Evolutionary conservation across 495 filamentous ascomycete genomes (phyloP), one percentile per base, ranked within the genome.

Genomic region (Aspergillus asperescens): DNA sequence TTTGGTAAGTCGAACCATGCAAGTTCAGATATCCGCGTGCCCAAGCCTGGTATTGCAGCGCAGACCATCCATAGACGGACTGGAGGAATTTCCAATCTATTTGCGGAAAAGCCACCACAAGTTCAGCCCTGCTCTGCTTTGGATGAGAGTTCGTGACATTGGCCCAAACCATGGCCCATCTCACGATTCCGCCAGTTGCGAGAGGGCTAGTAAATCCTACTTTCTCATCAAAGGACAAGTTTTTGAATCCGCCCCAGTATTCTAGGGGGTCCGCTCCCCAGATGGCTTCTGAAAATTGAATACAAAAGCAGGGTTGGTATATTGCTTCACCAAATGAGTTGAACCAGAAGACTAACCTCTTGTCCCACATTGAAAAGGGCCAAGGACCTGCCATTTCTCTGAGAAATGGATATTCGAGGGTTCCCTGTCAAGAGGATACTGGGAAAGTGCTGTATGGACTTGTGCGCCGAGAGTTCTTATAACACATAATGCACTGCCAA

Each of bases 261-360:
- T 80, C 77, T 20, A 84, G 64, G 29, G 81, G 79, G 60, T 83
- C 79, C 25, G 81, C 77, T 31, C 79, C 79, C 81, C 80, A 83
- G 40, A 75, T 60, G 7, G 78, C 79, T 62, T 84, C 81, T 82
- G 24, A 13, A 34, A 4, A 29, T 48, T 8, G 18, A 12, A 10
- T 39, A 13, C 15, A 46, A 20, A 22, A 56, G 31, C 34, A 40
- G 28, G 12, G 24, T 42, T 19, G 27, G 38, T 10, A n/a, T 24
- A 19, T 18, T 32, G 9, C 29, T 35, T 25, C 18, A 7, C 5
- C 5, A 13, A 41, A 15, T 24, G 9, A 39, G 15, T 28, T 42
- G 16, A 18, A 10, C 29, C 15, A 34, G 8, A 38, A 9, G 10
- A 46, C 68, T 54, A 72, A 76, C 81, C 80, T 76, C 81, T 62